Base-by-base conservation (phyloP, 495 filamentous ascomycete genomes). In the Cladorrhinum samala region DNA sequence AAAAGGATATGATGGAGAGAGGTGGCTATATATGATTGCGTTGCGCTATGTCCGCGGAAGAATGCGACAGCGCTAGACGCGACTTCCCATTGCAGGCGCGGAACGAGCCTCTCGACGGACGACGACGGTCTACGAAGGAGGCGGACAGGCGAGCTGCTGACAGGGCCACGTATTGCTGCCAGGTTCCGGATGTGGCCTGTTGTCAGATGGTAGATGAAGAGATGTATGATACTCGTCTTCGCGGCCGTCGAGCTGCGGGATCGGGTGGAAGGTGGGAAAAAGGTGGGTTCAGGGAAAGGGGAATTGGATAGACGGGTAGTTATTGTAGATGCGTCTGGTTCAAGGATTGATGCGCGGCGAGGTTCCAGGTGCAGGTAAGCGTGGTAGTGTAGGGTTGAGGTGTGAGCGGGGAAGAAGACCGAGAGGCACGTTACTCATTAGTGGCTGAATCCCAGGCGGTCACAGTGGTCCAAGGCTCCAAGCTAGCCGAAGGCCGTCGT, bases 11-110 rank as follows among this genome's bases (percentile, higher is more conserved):
- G 44, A 27, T 49, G 27, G 16, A n/a, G 24, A 33, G 23, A 33
- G 30, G 19, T 36, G 21, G 39, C 25, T 44, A 17, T 33, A 37
- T 13, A 17, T 38, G 39, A 41, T 52, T 23, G 38, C 46, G 33
- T 27, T 49, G 52, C 46, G 50, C 58, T 54, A 25, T 52, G 42
- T 50, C 46, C 52, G 61, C 45, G 64, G 55, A 43, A 53, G 54
- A 52, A 49, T 65, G 62, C 62, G 62, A 59, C 60, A 60, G 46
- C 36, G 50, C 55, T 63, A 61, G 52, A 54, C 60, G 62, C 59
- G 57, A 61, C 46, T 49, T 61, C 62, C 60, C 65, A 65, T 68
- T 58, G 60, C 65, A 62, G 58, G 58, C 58, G 56, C 50, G 52
- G 53, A 45, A 33, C 27, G 27, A 33, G 27, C 27, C 49, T 48